Evolutionary conservation across 331 rosid species (phyloP), one percentile per base, ranked within the genome.

Genomic region (Malus hybrid): DNA sequence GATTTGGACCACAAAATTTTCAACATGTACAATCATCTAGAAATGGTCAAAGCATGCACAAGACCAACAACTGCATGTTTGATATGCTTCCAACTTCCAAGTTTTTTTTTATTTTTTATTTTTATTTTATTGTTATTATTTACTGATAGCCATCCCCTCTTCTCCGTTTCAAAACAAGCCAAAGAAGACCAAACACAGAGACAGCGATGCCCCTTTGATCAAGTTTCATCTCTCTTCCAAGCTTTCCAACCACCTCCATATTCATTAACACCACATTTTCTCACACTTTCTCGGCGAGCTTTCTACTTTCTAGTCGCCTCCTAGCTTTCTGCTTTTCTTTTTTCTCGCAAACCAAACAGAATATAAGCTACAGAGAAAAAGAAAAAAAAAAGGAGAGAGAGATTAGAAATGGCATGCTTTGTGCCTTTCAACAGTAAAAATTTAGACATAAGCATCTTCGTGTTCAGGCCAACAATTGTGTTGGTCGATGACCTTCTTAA

Each of bases 401-500:
- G 13, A 22, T 59, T 22, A 20, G 59, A 46, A 10, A 84, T 88
- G 90, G 87, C 89, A 52, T 93, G 94, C 82, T 93, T 69, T 79
- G 83, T 90, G 39, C 87, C 94, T 36, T 93, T 93, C 61, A 81
- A 76, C 81, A 80, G 74, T 32, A 85, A 80, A 65, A 84, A 87
- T 69, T 62, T 88, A 79, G 92, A 87, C 56, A 13, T 86, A 33
- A 86, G 91, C 62, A 79, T 90, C 66, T 88, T 93, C 44, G 81
- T 89, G 65, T 90, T 93, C 82, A 90, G 88, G 79, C 93, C 97
- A 76, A 90, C 93, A 1, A 71, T 90, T 42, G 90, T 90, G 7
- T 73, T 86, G 16, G 80, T 88, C 1, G 93, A 85, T 74, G 88
- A 88, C 29, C 86, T 93, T 56, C 81, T 93, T 70, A 86, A 82